Conservation (phyloP, 1,139 yeast genomes). For the Scheffersomyces segobiensis region DNA sequence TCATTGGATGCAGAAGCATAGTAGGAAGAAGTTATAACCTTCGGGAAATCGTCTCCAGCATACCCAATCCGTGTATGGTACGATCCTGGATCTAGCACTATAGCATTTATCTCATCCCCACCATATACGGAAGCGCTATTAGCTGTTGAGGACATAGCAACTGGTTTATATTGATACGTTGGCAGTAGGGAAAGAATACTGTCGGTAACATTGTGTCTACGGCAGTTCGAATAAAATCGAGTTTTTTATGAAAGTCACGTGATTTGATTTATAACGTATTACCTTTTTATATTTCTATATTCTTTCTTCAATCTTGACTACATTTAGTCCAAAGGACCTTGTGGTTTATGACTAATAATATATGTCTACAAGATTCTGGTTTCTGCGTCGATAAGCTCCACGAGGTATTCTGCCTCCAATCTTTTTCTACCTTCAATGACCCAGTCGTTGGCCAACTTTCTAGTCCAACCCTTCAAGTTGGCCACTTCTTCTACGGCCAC, state of each 20-base stretch:
- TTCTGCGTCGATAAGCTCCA: conserved; percentile 65
- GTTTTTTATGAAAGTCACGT: not conserved
- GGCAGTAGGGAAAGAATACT: not conserved
- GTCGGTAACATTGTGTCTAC: not conserved
- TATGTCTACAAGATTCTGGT: conserved; percentile 32
- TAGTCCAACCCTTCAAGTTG: conserved; percentile 89
- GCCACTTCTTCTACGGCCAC: conserved; percentile 93
- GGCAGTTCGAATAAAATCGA: not conserved
- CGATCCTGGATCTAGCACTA: conserved; percentile 91
- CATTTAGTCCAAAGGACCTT: not conserved
- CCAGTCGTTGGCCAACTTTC: conserved; percentile 91
- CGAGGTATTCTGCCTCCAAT: conserved; percentile 80
- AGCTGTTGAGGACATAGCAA: conserved; percentile 16
- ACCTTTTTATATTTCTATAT: not conserved
- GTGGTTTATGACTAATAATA: not conserved
- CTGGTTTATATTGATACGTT: not conserved
- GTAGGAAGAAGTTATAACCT: conserved; percentile 68
- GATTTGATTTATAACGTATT: not conserved
- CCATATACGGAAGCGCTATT: conserved; percentile 34
- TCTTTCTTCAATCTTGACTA: not conserved
- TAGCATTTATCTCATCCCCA: conserved; percentile 84
- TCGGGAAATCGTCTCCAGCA: conserved; percentile 94
- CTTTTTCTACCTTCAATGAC: conserved; percentile 84
- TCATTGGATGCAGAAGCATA: conserved; percentile 27
- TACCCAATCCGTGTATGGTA: conserved; percentile 81